phyloP scores from a whole-genome alignment of 345 rosid species.

The Populus davidiana region DNA sequence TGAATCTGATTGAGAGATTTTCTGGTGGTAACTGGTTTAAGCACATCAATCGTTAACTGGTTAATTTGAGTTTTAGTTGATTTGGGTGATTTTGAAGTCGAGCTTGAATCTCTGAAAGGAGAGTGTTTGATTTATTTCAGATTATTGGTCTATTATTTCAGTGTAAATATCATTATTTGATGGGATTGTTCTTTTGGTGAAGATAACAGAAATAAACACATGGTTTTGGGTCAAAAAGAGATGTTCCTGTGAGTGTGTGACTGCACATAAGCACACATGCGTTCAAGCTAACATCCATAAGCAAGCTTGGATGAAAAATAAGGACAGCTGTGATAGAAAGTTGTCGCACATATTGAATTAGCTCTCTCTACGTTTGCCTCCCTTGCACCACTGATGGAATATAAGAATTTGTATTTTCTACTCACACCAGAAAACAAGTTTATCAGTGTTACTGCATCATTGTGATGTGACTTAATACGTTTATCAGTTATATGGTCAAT shows the following conservation, averaged over 20 bases:
- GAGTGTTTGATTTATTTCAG: background rate
- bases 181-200: background rate
- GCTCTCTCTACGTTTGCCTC: background rate
- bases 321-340: background rate
- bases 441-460: background rate
- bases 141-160: too few species aligned
- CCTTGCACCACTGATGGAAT: background rate
- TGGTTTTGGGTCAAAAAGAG: background rate
- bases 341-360: background rate
- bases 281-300: background rate
- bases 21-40: too few species aligned
- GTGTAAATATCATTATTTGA: background rate
- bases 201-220: background rate
- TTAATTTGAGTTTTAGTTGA: too few species aligned
- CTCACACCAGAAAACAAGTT: background rate
- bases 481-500: too few species aligned
- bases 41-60: too few species aligned
- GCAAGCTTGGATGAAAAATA: background rate
- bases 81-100: background rate
- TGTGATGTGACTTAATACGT: background rate
- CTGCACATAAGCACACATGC: background rate
- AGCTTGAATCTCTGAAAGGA: background rate
- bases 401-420: too few species aligned
- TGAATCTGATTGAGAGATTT: background rate
- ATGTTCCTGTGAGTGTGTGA: too few species aligned